Evolutionary conservation across 305 asterid species (phyloP).

Genomic region (Fraxinus nigra): DNA sequence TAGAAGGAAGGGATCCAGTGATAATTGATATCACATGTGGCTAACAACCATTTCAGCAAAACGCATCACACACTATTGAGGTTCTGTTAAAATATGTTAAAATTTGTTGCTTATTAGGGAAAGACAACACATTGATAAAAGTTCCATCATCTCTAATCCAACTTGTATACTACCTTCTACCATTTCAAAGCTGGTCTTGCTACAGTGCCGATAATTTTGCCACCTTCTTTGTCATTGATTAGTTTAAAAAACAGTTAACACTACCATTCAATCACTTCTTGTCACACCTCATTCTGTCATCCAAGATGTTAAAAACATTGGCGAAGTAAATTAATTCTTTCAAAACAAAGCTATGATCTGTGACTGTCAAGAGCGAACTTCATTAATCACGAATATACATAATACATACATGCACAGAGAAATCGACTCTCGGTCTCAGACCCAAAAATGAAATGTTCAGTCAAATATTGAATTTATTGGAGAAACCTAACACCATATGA

Average conservation of each 20-base stretch:
- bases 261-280: no score
- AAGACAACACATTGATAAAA: background rate
- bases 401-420: background rate
- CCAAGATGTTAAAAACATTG: no score
- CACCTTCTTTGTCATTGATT: no score
- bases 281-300: no score
- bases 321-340: background rate
- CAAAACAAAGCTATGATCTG: background rate
- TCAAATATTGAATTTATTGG: background rate
- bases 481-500: background rate
- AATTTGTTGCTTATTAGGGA: background rate
- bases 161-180: background rate
- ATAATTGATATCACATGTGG: no score
- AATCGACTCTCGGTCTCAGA: background rate
- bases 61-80: no score
- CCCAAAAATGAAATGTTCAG: background rate
- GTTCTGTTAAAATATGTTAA: no score
- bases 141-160: background rate
- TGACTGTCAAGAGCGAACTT: background rate
- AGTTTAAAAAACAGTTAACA: no score
- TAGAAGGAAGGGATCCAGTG: no score
- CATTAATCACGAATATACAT: background rate
- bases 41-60: no score
- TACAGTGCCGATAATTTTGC: no score
- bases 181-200: no score